Conservation (phyloP, 2,329 filamentous ascomycete species). For the Ceratocystis cubensis region DNA sequence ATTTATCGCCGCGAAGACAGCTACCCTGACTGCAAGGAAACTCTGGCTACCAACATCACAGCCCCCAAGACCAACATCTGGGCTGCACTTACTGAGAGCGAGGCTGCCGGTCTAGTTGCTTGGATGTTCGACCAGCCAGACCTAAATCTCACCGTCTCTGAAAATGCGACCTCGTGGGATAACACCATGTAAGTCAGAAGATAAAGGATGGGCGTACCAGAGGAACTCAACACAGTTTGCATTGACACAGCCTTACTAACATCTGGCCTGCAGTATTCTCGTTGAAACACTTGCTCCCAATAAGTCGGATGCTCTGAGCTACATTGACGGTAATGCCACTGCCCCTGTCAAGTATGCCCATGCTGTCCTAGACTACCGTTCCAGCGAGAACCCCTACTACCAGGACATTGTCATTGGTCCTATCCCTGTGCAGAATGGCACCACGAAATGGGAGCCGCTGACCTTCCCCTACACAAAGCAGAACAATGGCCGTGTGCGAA, state of each 20-base stretch:
- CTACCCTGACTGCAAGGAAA: slow-evolving; percentile 18
- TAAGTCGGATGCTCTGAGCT: slow-evolving; percentile 36
- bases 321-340: slow-evolving; percentile 30
- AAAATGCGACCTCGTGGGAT: slow-evolving; percentile 30
- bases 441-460: slow-evolving; percentile 29
- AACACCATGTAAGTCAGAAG: slow-evolving; percentile 30
- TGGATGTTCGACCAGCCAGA: slow-evolving; percentile 33
- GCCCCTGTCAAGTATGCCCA: slow-evolving; percentile 34
- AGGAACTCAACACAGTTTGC: background rate
- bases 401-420: slow-evolving; percentile 40
- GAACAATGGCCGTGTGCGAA: slow-evolving; percentile 29
- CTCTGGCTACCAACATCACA: slow-evolving; percentile 22
- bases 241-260: background rate
- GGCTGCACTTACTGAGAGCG: slow-evolving; percentile 30
- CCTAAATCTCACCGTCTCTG: slow-evolving; percentile 35
- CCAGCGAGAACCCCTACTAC: slow-evolving; percentile 32
- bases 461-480: slow-evolving; percentile 36
- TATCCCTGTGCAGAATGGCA: slow-evolving; percentile 32
- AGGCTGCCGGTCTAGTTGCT: slow-evolving; percentile 35
- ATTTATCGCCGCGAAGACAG: background rate
- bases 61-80: slow-evolving; percentile 34
- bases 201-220: background rate
- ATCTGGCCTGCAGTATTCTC: slow-evolving; percentile 11
- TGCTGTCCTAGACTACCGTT: slow-evolving; percentile 36
- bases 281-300: slow-evolving; percentile 38